Evolutionary conservation across 768 basidiomycete species (phyloP), one percentile per base, ranked within the genome.

Genomic region (Termitomyces sp.): DNA sequence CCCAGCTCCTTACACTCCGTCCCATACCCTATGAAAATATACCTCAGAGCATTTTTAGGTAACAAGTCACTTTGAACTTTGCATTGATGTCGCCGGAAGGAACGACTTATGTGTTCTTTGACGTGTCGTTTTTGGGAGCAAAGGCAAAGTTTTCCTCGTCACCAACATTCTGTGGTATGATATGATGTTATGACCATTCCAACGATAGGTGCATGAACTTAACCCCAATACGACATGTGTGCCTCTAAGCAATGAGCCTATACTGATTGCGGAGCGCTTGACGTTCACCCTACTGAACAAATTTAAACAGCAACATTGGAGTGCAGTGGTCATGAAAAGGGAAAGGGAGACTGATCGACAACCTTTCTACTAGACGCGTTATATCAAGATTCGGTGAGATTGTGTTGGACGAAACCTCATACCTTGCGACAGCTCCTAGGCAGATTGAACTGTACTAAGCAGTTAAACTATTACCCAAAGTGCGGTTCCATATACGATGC

Each of bases 401-500:
- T 24, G 9, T 24, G 17, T 38, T 12, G 14, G 37, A 37, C 17
- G 32, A 17, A 37, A 9, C 24, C 9, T 26, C 10, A 28, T 26
- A 40, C 47, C 21, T 48, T 22, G 10, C 11, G 2, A 50, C 35
- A 12, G 6, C 37, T 44, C 24, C 15, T 44, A 22, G 22, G 11
- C 43, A 26, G 12, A 9, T 28, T 45, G 44, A 22, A 40, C 17
- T 38, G 37, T 11, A 26, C 17, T n/a, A 26, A 15, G 35, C 37
- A 50, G 48, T 50, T 7, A 32, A 12, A 19, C 48, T 12, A 38
- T 26, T 21, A 22, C 57, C 49, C 61, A 21, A 60, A 12, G 9
- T 49, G 34, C 10, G 57, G 60, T 30, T 47, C 58, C 45, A 63
- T 54, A 1, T 55, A 58, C 14, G 58, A 54, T 15, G 50, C 54